phyloP scores from a whole-genome alignment of 306 rosid genomes.

The Neltuma alba region DNA sequence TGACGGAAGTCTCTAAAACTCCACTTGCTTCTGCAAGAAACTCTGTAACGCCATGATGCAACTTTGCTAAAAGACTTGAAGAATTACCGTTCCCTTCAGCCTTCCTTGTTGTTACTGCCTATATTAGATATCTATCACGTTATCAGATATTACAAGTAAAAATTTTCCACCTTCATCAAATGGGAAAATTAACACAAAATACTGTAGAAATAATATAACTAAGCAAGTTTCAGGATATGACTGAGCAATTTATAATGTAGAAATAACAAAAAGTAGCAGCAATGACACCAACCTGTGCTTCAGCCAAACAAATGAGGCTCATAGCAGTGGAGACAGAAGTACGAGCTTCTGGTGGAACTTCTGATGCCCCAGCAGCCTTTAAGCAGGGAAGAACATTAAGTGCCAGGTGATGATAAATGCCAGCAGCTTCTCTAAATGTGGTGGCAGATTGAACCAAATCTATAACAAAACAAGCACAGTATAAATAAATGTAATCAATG shows the following conservation, averaged over 20 bases:
- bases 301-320: constrained; percentile 74
- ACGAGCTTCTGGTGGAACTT: constrained; percentile 63
- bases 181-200: not conserved
- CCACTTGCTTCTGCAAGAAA: constrained; percentile 67
- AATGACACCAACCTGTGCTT: constrained; percentile 65
- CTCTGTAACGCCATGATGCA: constrained; percentile 65
- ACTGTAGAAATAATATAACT: not conserved
- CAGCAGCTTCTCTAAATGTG: constrained; percentile 73
- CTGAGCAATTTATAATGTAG: not conserved
- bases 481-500: constrained; percentile 19
- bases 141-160: not conserved
- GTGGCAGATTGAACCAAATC: constrained; percentile 71
- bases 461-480: constrained; percentile 42
- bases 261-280: not conserved
- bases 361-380: constrained; percentile 41
- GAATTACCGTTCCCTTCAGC: constrained; percentile 74
- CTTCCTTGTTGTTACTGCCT: constrained; percentile 73
- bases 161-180: not conserved
- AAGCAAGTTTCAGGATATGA: not conserved
- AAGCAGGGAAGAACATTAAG: constrained; percentile 56
- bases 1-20: constrained; percentile 28
- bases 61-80: constrained; percentile 66
- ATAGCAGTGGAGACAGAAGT: constrained; percentile 55
- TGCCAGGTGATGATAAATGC: constrained; percentile 65
- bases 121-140: constrained; percentile 34